These are phyloP conservation scores for Phoma sp. DNA, from an alignment of 2,329 filamentous ascomycete species.

Conservation along the genomic window DNA sequence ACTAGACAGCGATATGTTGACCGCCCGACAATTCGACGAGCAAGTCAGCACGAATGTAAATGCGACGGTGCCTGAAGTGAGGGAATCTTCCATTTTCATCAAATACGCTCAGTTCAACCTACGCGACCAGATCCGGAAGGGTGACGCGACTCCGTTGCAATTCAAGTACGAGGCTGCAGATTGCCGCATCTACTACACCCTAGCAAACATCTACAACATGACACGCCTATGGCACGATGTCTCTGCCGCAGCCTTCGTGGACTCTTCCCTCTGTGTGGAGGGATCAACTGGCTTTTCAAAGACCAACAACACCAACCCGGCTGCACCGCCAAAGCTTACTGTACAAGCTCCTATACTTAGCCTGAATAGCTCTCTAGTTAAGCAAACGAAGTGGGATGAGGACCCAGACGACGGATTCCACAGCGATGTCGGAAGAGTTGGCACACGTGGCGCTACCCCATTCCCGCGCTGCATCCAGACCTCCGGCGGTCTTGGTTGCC, in stretches of 20 bases:
- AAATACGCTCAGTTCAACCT: conserved; percentile 43
- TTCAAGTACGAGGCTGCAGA: conserved; percentile 50
- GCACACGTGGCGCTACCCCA: too few relatives aligned
- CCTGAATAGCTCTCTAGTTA: not conserved
- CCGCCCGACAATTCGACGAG: conserved; percentile 9
- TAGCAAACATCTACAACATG: conserved; percentile 47
- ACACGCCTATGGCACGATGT: conserved; percentile 46
- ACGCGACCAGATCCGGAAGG: conserved; percentile 47
- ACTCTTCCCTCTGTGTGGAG: conserved; percentile 40
- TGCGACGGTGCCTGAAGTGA: conserved; percentile 8
- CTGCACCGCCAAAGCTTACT: not conserved
- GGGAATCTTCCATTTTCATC: conserved; percentile 31
- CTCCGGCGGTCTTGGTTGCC: too few relatives aligned
- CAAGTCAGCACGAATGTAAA: not conserved
- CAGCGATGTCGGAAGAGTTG: too few relatives aligned
- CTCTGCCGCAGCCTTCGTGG: conserved; percentile 40
- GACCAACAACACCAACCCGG: not conserved
- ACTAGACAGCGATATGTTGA: conserved; percentile 40
- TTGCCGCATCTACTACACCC: conserved; percentile 50
- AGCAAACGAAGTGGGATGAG: too few relatives aligned
- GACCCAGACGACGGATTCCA: too few relatives aligned
- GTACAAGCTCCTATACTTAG: not conserved
- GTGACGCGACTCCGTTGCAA: conserved; percentile 42
- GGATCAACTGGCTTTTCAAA: conserved; percentile 37
- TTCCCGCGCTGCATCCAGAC: too few relatives aligned